Percentiles rank a stretch among this genome's conserved stretches.
phyloP scores from a whole-genome alignment of 1,139 yeast species.

The Scheffersomyces cryptocercus region DNA sequence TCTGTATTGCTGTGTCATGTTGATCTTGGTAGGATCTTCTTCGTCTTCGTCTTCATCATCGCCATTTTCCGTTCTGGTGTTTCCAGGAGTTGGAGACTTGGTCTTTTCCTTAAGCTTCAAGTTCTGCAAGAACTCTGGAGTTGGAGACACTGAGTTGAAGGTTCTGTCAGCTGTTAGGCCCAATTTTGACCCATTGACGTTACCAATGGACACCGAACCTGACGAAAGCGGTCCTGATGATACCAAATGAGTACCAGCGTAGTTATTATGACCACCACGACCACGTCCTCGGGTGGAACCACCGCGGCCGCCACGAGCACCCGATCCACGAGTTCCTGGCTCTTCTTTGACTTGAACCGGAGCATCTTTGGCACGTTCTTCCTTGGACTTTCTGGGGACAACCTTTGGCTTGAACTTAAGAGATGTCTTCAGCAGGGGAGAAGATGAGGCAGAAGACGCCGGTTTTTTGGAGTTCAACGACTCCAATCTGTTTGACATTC shows the following conservation, averaged over 20 bases:
- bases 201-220: constrained; percentile 54
- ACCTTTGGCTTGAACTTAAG: constrained; percentile 79
- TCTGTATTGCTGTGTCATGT: constrained; percentile 61
- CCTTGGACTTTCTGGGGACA: constrained; percentile 78
- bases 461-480: constrained; percentile 41
- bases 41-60: constrained; percentile 36
- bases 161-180: constrained; percentile 30
- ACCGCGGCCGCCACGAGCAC: constrained; percentile 19
- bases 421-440: constrained; percentile 42
- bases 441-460: constrained; percentile 8
- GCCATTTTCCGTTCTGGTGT: constrained; percentile 1
- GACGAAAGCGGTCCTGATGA: constrained; percentile 73
- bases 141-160: constrained; percentile 28
- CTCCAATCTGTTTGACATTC: constrained; percentile 47
- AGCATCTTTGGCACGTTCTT: constrained; percentile 78
- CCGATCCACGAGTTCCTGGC: constrained; percentile 16
- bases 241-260: constrained; percentile 67
- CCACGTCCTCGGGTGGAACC: constrained; percentile 33
- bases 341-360: constrained; percentile 52
- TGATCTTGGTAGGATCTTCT: constrained; percentile 48
- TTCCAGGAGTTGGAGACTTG: constrained; percentile 8
- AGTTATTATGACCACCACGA: constrained; percentile 44
- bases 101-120: constrained; percentile 32
- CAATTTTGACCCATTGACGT: constrained; percentile 29
- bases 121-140: constrained; percentile 42